Conservation (phyloP, 257 asterid species). For the Misopates orontium region DNA sequence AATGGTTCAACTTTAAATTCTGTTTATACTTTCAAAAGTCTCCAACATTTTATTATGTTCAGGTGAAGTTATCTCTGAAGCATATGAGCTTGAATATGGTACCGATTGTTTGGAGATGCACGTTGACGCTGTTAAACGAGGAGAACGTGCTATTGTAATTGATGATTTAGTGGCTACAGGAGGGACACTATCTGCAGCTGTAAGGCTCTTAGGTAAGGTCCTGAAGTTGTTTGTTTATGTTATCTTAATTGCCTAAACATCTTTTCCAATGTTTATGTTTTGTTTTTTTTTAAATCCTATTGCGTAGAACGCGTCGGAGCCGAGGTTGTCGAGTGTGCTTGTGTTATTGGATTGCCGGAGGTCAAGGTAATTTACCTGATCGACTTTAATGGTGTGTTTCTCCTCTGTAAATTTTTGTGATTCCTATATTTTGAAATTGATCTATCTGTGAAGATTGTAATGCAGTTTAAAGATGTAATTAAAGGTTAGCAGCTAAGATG, state of each 20-base stretch:
- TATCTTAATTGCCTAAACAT: background rate
- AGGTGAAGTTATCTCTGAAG: constrained; percentile 74
- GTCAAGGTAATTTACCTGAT: constrained; percentile 51
- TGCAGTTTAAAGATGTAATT: no score
- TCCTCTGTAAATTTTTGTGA: background rate
- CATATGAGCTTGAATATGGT: constrained; percentile 87
- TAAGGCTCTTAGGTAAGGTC: constrained; percentile 64
- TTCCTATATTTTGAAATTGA: no score
- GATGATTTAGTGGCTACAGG: constrained; percentile 96
- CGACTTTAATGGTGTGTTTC: constrained; percentile 8
- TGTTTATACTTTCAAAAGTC: no score
- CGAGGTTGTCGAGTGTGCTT: constrained; percentile 84
- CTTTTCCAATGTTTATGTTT: no score
- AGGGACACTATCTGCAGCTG: constrained; percentile 86
- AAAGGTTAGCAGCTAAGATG: no score
- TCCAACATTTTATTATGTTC: constrained; percentile 29
- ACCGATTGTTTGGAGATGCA: constrained; percentile 85
- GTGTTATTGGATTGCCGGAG: constrained; percentile 82
- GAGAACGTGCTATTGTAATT: constrained; percentile 67
- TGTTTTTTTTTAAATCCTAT: no score
- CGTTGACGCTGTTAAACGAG: constrained; percentile 59
- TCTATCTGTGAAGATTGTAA: no score
- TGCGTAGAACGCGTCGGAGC: constrained; percentile 66
- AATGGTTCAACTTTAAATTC: no score
- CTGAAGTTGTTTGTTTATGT: background rate